Base-by-base conservation (phyloP, 306 rosid genomes). In the Glycine latifolia region DNA sequence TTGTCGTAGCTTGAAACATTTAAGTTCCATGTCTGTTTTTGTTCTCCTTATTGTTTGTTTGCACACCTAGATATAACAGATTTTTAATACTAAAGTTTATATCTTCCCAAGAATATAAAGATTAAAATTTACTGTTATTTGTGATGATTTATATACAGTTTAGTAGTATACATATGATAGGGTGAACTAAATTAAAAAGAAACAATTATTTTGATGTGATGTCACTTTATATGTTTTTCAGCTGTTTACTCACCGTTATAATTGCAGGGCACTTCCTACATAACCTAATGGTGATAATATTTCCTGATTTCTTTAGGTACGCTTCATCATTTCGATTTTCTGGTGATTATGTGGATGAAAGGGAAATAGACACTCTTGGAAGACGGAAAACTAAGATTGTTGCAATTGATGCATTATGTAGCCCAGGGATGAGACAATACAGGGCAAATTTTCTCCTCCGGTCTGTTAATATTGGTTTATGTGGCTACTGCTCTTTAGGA, bases 391-490 rank as follows among this genome's bases (percentile, higher is more conserved):
- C 97, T 81, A 85, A 85, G 79, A 90, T 95, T 70, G 74, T 89
- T 83, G 99, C 99, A 75, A 90, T 93, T 49, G 97, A 95, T 85
- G 99, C 99, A 9, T 87, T 91, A 86, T 90, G 91, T 88, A 76
- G 86, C 81, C 97, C 97, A 17, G 88, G 88, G 81, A 91, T 62
- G 89, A 89, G 91, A 80, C 99, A 95, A 59, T 95, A 89, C 75
- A 85, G 81, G 82, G 87, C 43, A 82, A 84, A 90, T 15, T 79
- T 79, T 73, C 89, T 95, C 61, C 89, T 93, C 80, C 88, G 99
- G 99, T 95, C 85, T 72, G 91, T 87, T 75, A 82, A 76, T 79
- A 46, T 65, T 54, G 10, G 12, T 80, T 86, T 70, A 72, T 59
- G 67, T 62, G 75, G 63, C 75, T 43, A n/a, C 69, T 67, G 14